These are phyloP conservation scores for Rosa persica DNA, from an alignment of 306 rosid genomes.

Conservation along the genomic window DNA sequence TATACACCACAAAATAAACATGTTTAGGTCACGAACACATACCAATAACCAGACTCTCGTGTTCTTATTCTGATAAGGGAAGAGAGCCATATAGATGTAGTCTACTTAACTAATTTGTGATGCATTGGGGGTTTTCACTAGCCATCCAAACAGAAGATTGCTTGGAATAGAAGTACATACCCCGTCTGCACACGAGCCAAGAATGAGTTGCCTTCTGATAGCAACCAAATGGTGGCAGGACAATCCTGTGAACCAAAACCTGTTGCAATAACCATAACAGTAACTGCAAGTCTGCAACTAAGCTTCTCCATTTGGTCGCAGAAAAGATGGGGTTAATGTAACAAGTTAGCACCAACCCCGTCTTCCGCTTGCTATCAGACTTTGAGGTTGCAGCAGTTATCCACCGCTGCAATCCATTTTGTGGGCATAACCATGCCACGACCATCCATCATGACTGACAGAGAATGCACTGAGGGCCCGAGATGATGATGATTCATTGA, in stretches of 20 bases:
- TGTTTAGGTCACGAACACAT: conserved; percentile 26
- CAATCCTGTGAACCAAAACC: conserved; percentile 30
- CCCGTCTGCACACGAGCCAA: conserved; percentile 56
- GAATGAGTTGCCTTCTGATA: conserved; percentile 62
- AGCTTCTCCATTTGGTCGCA: conserved; percentile 49
- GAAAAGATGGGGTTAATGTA: conserved; percentile 39
- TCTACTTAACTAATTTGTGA: conserved; percentile 14
- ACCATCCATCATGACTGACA: conserved; percentile 51
- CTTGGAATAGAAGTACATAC: conserved; percentile 27
- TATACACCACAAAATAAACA: conserved; percentile 21
- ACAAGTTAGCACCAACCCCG: conserved; percentile 37
- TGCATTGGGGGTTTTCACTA: conserved; percentile 25
- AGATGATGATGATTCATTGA: conserved; percentile 55
- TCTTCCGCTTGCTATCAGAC: conserved; percentile 44
- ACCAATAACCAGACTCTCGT: conserved; percentile 14
- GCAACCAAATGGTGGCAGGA: conserved; percentile 53
- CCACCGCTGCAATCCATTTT: conserved; percentile 77
- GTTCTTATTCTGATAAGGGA: conserved; percentile 37
- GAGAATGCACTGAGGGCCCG: conserved; percentile 43
- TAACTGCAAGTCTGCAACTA: conserved; percentile 16
- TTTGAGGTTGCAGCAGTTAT: conserved; percentile 65
- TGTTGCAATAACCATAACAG: conserved; percentile 25
- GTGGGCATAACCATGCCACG: conserved; percentile 57
- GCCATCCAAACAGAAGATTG: conserved; percentile 19
- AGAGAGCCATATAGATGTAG: conserved; percentile 23